Conservation (phyloP, 306 rosid genomes). For the Bauhinia variegata region DNA sequence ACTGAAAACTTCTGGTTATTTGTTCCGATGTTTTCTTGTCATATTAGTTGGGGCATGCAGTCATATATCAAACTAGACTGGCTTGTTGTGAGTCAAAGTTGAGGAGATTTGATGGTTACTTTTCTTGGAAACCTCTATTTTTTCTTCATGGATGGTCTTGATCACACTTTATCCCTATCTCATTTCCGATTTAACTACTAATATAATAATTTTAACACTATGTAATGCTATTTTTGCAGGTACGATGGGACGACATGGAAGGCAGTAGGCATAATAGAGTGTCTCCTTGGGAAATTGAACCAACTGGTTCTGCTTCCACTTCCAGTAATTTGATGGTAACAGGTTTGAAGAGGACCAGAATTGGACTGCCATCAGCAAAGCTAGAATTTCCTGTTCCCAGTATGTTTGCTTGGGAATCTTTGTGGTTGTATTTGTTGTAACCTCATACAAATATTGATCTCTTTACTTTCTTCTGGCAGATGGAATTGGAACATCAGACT, state of each 20-base stretch:
- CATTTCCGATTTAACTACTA: too few relatives aligned
- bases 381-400: constrained; percentile 76
- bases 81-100: not conserved
- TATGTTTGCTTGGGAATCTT: constrained; percentile 43
- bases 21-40: too few relatives aligned
- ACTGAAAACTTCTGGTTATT: not conserved
- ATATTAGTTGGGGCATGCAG: not conserved
- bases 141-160: too few relatives aligned
- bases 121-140: too few relatives aligned
- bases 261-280: constrained; percentile 78
- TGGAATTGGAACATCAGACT: constrained; percentile 87
- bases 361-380: constrained; percentile 56
- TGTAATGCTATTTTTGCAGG: constrained; percentile 51
- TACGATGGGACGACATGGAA: constrained; percentile 91
- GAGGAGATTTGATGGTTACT: too few relatives aligned
- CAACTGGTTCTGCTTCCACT: constrained; percentile 70
- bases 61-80: not conserved
- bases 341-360: constrained; percentile 84
- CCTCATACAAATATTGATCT: constrained; percentile 22
- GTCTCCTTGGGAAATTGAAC: constrained; percentile 98
- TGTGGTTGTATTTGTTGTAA: not conserved
- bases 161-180: too few relatives aligned
- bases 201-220: too few relatives aligned
- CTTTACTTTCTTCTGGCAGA: constrained; percentile 47
- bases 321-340: constrained; percentile 61